phyloP scores from a whole-genome alignment of 768 basidiomycete genomes.

The Termitomyces sp. region DNA sequence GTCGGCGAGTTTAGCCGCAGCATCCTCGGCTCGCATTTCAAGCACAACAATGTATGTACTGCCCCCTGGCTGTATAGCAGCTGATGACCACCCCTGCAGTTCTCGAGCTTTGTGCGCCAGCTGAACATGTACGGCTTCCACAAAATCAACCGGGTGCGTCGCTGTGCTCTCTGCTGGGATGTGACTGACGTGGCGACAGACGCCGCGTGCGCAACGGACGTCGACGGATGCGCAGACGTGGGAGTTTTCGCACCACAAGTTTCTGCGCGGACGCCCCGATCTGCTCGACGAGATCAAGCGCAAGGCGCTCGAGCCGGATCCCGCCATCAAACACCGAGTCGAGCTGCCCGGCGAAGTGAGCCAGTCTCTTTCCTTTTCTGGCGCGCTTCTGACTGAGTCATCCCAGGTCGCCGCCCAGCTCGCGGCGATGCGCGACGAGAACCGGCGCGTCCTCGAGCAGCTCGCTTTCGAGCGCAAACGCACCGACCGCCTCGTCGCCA shows the following conservation, averaged over 20 bases:
- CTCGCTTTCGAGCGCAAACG: slow-evolving; percentile 51
- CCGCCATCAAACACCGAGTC: slow-evolving; percentile 61
- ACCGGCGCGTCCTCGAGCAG: slow-evolving; percentile 53
- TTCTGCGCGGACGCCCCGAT: slow-evolving; percentile 74
- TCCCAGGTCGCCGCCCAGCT: slow-evolving; percentile 56
- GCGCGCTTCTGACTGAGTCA: not conserved
- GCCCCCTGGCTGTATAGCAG: not conserved
- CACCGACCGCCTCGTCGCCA: slow-evolving; percentile 52
- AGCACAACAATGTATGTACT: slow-evolving; percentile 77
- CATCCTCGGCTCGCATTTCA: slow-evolving; percentile 83
- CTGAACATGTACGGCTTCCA: slow-evolving; percentile 97
- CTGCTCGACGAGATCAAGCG: slow-evolving; percentile 83
- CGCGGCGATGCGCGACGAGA: slow-evolving; percentile 66
- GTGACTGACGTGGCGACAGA: slow-evolving; percentile 29
- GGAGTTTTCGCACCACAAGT: slow-evolving; percentile 88
- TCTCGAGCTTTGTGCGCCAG: slow-evolving; percentile 91
- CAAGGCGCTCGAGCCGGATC: slow-evolving; percentile 79
- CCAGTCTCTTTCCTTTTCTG: slow-evolving; percentile 1
- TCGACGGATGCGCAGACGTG: slow-evolving; percentile 78
- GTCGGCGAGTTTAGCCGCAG: slow-evolving; percentile 82
- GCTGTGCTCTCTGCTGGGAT: not conserved
- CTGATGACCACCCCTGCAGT: no score
- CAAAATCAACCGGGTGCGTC: slow-evolving; percentile 80
- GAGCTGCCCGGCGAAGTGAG: slow-evolving; percentile 76
- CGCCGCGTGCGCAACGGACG: slow-evolving; percentile 78